Evolutionary conservation across 2,329 filamentous ascomycete genomes (phyloP).

Genomic region (Elsinoe perseae): DNA sequence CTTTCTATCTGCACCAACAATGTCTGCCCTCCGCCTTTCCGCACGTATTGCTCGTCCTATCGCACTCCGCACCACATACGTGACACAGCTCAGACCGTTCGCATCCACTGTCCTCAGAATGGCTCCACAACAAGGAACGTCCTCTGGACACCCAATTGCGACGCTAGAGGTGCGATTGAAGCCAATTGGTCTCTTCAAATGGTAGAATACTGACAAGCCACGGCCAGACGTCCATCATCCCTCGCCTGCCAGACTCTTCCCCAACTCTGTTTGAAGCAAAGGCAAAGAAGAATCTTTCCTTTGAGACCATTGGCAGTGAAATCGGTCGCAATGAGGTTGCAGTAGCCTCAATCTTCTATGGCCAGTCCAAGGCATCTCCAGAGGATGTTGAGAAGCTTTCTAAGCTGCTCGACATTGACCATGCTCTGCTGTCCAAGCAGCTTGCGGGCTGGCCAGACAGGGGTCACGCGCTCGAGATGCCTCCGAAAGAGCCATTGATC

Average conservation of each 20-base stretch:
- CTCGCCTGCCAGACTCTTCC: slow-evolving; percentile 63
- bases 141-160: slow-evolving; percentile 28
- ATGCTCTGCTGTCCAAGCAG: slow-evolving; percentile 51
- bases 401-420: slow-evolving; percentile 54
- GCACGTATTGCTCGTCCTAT: neutral
- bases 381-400: slow-evolving; percentile 65
- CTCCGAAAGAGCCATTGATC: slow-evolving; percentile 75
- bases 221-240: slow-evolving; percentile 56
- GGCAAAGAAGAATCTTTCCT: slow-evolving; percentile 64
- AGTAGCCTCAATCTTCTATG: slow-evolving; percentile 83
- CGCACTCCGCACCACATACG: neutral
- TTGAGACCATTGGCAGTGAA: slow-evolving; percentile 66
- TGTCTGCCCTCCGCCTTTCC: slow-evolving; percentile 2
- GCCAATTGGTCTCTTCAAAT: slow-evolving; percentile 3
- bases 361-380: slow-evolving; percentile 64
- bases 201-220: slow-evolving; percentile 16
- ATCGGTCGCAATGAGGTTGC: slow-evolving; percentile 77
- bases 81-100: slow-evolving; percentile 3
- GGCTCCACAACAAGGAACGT: slow-evolving; percentile 23
- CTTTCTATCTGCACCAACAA: neutral
- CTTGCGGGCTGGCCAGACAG: slow-evolving; percentile 72
- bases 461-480: slow-evolving; percentile 72
- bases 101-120: slow-evolving; percentile 20
- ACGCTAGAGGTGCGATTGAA: slow-evolving; percentile 24
- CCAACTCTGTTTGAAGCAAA: slow-evolving; percentile 74